A percentile compares a stretch with the other conserved stretches of the same genome.
Evolutionary conservation across 495 filamentous ascomycete genomes (phyloP).

Genomic region (Xeromyces bisporus): DNA sequence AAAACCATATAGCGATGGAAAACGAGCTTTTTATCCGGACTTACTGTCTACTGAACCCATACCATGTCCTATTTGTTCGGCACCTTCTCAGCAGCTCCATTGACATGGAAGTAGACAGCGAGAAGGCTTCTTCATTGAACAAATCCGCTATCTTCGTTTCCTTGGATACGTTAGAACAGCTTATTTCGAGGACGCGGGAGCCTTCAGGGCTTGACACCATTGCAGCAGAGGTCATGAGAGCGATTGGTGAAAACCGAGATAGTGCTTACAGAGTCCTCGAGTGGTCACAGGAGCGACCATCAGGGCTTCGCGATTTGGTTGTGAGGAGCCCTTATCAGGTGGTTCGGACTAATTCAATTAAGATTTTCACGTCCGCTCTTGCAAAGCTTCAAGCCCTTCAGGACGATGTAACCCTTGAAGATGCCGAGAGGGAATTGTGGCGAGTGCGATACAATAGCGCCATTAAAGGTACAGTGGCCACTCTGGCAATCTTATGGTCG

Average conservation of each 20-base stretch:
- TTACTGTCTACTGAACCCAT: conserved; percentile 66
- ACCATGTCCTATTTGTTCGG: conserved; percentile 50
- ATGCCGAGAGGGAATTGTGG: conserved; percentile 14
- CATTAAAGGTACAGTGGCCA: conserved; percentile 38
- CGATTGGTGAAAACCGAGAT: conserved; percentile 26
- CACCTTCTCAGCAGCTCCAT: conserved; percentile 36
- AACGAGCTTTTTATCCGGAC: conserved; percentile 58
- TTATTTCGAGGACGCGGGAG: conserved; percentile 61
- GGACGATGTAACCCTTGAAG: conserved; percentile 14
- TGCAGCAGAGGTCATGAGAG: conserved; percentile 32
- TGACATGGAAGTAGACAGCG: conserved; percentile 23
- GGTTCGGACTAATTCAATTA: conserved; percentile 41
- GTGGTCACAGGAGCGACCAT: conserved; percentile 41
- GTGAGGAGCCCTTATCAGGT: conserved; percentile 43
- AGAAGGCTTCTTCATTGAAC: conserved; percentile 37
- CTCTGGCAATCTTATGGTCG: conserved; percentile 35
- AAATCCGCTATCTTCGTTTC: conserved; percentile 45
- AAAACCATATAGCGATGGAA: conserved; percentile 46
- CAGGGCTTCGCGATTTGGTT: conserved; percentile 47
- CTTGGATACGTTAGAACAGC: conserved; percentile 60
- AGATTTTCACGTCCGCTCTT: conserved; percentile 36
- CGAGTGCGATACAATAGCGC: conserved; percentile 17
- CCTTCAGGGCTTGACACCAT: conserved; percentile 42
- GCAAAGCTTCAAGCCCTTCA: conserved; percentile 33
- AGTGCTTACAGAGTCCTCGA: conserved; percentile 31